These are phyloP conservation scores for Penicillium lagena DNA, from an alignment of 495 filamentous ascomycete genomes.

Conservation along the genomic window DNA sequence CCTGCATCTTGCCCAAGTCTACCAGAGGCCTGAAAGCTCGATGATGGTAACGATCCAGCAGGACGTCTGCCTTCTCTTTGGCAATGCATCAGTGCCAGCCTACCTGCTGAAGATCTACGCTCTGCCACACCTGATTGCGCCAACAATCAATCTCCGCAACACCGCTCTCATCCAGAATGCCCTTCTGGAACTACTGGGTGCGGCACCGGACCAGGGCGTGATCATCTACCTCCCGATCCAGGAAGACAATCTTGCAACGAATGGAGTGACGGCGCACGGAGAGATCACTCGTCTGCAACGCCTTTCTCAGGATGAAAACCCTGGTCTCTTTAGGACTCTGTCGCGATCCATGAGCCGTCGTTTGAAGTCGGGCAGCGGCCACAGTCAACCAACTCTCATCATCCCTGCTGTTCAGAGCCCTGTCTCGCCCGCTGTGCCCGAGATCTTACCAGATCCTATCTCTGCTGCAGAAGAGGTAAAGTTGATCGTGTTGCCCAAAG, in stretches of 20 bases:
- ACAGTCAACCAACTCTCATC: conserved; percentile 14
- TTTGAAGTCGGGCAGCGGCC: conserved; percentile 24
- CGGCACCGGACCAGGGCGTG: conserved; percentile 55
- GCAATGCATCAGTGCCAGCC: conserved; percentile 66
- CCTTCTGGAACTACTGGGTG: conserved; percentile 61
- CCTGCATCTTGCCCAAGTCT: conserved; percentile 63
- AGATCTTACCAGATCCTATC: too few species aligned
- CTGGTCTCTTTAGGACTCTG: conserved; percentile 24
- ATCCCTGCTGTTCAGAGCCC: too few species aligned
- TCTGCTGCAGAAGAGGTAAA: too few species aligned
- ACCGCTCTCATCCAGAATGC: conserved; percentile 65
- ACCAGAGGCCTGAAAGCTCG: conserved; percentile 60
- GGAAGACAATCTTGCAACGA: conserved; percentile 66
- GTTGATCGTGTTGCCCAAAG: too few species aligned
- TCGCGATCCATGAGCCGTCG: conserved; percentile 31
- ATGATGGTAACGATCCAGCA: conserved; percentile 70
- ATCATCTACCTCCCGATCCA: conserved; percentile 61
- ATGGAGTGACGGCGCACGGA: conserved; percentile 61
- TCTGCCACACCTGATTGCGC: conserved; percentile 59
- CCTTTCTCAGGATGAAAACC: conserved; percentile 24
- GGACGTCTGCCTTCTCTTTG: conserved; percentile 69
- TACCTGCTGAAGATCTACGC: conserved; percentile 76
- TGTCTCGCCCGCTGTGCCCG: too few species aligned
- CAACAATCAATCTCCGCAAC: conserved; percentile 78
- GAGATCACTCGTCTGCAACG: conserved; percentile 58